Evolutionary conservation across 306 rosid genomes (phyloP).

Genomic region (Quercus rubra): DNA sequence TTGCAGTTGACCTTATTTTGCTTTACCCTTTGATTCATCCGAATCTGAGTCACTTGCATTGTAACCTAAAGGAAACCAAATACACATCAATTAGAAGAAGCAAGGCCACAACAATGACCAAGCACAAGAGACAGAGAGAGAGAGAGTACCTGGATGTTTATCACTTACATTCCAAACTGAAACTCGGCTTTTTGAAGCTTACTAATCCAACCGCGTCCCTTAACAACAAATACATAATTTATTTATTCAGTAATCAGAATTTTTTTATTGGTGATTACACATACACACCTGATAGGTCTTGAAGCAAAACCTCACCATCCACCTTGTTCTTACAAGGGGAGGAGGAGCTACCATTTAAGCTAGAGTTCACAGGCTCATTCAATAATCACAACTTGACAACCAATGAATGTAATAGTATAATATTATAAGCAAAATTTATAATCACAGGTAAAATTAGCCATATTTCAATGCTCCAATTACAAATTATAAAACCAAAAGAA

Average conservation of each 20-base stretch:
- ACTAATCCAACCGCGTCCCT: slow-evolving; percentile 75
- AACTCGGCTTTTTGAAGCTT: slow-evolving; percentile 52
- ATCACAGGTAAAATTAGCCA: background rate
- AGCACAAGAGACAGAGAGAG: background rate
- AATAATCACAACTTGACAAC: background rate
- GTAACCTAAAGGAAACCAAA: slow-evolving; percentile 49
- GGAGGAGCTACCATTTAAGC: no score
- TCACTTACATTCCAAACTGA: slow-evolving; percentile 52
- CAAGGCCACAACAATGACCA: slow-evolving; percentile 9
- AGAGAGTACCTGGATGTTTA: slow-evolving; percentile 60
- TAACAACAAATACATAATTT: background rate
- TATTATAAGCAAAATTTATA: background rate
- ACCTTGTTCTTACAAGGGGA: no score
- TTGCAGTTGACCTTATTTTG: slow-evolving; percentile 24
- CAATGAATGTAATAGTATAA: background rate
- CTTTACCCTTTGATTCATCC: slow-evolving; percentile 35
- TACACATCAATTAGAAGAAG: slow-evolving; percentile 5
- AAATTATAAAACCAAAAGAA: background rate
- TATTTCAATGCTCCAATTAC: background rate
- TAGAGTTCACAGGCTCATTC: background rate
- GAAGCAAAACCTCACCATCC: no score
- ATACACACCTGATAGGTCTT: background rate
- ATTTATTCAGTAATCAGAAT: slow-evolving; percentile 17
- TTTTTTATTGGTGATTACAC: background rate
- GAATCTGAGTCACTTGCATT: slow-evolving; percentile 81